phyloP scores from a whole-genome alignment of 2,329 filamentous ascomycete genomes.

The Aspergillus ibericus region DNA sequence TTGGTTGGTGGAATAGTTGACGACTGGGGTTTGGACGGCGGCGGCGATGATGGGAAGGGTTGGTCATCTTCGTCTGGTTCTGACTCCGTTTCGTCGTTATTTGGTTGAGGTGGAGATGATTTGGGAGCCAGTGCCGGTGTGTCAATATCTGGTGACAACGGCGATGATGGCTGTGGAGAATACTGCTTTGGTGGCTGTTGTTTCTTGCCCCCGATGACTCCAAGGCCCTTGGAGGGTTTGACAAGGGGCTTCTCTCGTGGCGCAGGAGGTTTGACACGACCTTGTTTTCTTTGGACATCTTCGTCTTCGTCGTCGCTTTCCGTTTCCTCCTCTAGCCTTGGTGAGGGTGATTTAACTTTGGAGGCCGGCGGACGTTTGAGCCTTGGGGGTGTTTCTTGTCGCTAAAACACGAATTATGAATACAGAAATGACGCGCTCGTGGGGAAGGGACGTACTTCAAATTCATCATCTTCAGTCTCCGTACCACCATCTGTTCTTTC shows the following conservation, averaged over 20 bases:
- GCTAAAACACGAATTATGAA: slow-evolving; percentile 23
- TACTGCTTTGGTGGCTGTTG: background rate
- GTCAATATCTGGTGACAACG: background rate
- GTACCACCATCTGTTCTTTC: slow-evolving; percentile 23
- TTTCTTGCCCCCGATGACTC: slow-evolving; percentile 26
- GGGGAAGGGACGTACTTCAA: slow-evolving; percentile 34
- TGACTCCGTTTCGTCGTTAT: slow-evolving; percentile 9
- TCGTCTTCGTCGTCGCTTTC: slow-evolving; percentile 12
- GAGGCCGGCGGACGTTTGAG: slow-evolving; percentile 20
- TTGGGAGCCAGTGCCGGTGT: background rate
- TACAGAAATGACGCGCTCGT: background rate
- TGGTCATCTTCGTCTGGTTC: slow-evolving; percentile 1
- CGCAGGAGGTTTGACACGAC: background rate
- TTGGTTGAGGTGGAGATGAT: background rate
- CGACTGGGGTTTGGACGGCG: slow-evolving; percentile 7
- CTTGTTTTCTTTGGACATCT: background rate
- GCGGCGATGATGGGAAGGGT: slow-evolving; percentile 6
- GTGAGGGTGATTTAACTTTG: background rate
- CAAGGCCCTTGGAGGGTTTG: slow-evolving; percentile 18
- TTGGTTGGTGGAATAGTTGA: background rate
- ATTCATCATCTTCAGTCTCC: slow-evolving; percentile 36
- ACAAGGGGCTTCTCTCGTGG: slow-evolving; percentile 7
- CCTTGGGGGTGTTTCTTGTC: slow-evolving; percentile 38
- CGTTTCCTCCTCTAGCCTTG: slow-evolving; percentile 8
- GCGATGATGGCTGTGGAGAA: background rate